Conservation (phyloP, 2,329 filamentous ascomycete genomes). For the Allantophomopsis cytisporea region DNA sequence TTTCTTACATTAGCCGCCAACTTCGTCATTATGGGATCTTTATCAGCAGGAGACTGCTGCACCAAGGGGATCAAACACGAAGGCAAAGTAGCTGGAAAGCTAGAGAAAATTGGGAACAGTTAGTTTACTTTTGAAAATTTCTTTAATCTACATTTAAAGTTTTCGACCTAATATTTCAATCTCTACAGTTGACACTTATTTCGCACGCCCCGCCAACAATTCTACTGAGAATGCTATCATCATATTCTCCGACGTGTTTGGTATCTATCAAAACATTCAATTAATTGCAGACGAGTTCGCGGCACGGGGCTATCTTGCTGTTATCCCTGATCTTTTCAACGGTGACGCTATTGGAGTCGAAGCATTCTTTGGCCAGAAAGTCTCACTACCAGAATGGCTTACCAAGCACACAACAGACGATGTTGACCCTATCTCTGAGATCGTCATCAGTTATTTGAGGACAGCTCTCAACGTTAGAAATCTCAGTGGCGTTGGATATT, state of each 20-base stretch:
- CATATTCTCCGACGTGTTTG: conserved; percentile 1
- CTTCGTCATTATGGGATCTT: too few relatives aligned
- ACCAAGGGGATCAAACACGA: conserved; percentile 1
- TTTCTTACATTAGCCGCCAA: too few relatives aligned
- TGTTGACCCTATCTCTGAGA: background rate
- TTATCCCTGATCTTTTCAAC: conserved; percentile 56
- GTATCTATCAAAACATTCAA: conserved; percentile 35
- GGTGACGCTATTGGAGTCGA: conserved; percentile 43
- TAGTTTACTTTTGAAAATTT: background rate
- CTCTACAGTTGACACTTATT: conserved; percentile 2
- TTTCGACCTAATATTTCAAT: background rate
- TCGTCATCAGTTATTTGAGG: conserved; percentile 38
- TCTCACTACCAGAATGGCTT: background rate
- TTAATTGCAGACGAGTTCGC: conserved; percentile 61
- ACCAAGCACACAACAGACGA: background rate
- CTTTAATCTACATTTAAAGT: background rate
- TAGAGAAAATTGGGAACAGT: conserved; percentile 4
- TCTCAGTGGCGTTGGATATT: conserved; percentile 53
- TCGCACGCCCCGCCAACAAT: conserved; percentile 1
- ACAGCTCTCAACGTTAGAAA: conserved; percentile 35
- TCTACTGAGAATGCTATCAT: background rate
- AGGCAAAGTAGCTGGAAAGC: background rate
- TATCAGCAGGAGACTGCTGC: background rate
- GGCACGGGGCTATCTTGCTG: conserved; percentile 44
- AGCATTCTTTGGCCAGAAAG: background rate